A percentile compares a stretch with the other conserved stretches of the same genome.
Evolutionary conservation across 129 eudicot species (phyloP).

Genomic region (Rutidosis leptorrhynchoides): DNA sequence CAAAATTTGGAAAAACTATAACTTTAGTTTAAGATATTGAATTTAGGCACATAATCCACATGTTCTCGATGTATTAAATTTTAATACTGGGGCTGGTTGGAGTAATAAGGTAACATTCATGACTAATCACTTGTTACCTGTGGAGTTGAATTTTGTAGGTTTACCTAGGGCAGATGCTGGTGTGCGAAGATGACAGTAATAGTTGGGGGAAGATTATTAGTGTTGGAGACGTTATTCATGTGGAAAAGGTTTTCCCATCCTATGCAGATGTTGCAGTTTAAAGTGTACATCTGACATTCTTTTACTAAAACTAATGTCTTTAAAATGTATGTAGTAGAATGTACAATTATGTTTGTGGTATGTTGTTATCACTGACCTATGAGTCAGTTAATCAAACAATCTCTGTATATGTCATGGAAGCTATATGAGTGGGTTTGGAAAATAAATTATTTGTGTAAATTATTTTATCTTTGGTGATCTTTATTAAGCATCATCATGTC

Average conservation of each 20-base stretch:
- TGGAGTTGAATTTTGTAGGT: slow-evolving; percentile 23
- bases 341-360: background rate
- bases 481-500: too few species aligned
- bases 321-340: background rate
- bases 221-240: slow-evolving; percentile 33
- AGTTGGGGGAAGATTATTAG: slow-evolving; percentile 23
- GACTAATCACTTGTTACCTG: background rate
- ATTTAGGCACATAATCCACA: background rate
- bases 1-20: background rate
- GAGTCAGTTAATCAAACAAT: too few species aligned
- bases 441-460: background rate
- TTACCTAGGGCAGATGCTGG: slow-evolving; percentile 38
- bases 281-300: background rate
- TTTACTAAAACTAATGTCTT: background rate
- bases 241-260: slow-evolving; percentile 25
- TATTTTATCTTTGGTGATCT: too few species aligned
- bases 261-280: slow-evolving; percentile 36
- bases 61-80: background rate
- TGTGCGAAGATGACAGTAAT: slow-evolving; percentile 12
- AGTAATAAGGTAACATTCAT: background rate
- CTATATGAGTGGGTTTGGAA: background rate
- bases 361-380: background rate
- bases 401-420: background rate
- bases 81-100: too few species aligned
- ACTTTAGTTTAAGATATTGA: background rate